Percentiles rank a stretch among this genome's conserved stretches.
Conservation (phyloP, 192 early-diverging fungal species). For the Dissophora ornata region DNA sequence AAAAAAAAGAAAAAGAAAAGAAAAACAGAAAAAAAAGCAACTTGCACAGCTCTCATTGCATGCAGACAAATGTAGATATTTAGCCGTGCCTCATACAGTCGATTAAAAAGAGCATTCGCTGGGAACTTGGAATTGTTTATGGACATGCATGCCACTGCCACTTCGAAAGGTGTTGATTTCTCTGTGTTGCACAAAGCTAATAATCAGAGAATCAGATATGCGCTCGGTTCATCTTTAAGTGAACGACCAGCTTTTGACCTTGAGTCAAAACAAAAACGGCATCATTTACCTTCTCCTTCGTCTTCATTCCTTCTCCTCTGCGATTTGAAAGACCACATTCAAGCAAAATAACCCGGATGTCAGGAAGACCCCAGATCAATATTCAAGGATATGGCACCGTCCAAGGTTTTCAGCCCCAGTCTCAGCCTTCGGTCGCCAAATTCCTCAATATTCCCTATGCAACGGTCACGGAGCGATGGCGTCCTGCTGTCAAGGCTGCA, state of each 20-base stretch:
- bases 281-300: not conserved
- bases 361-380: constrained; percentile 8
- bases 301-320: no score
- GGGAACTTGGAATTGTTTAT: no score
- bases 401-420: constrained; percentile 47
- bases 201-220: no score
- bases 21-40: no score
- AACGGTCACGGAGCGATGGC: constrained; percentile 18
- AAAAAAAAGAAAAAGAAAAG: no score
- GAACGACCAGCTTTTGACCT: constrained; percentile 2
- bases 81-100: not conserved
- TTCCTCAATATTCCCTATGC: constrained; percentile 35
- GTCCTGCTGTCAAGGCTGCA: not conserved
- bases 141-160: no score
- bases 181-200: not conserved
- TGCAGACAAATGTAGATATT: constrained; percentile 7
- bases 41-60: no score
- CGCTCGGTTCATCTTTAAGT: not conserved
- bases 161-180: no score
- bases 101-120: no score
- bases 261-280: no score
- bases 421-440: constrained; percentile 5
- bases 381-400: constrained; percentile 26
- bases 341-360: not conserved
- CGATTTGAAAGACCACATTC: no score